These are phyloP conservation scores for Setaria viridis DNA, from an alignment of 202 grass and related monocot species.

Conservation along the genomic window DNA sequence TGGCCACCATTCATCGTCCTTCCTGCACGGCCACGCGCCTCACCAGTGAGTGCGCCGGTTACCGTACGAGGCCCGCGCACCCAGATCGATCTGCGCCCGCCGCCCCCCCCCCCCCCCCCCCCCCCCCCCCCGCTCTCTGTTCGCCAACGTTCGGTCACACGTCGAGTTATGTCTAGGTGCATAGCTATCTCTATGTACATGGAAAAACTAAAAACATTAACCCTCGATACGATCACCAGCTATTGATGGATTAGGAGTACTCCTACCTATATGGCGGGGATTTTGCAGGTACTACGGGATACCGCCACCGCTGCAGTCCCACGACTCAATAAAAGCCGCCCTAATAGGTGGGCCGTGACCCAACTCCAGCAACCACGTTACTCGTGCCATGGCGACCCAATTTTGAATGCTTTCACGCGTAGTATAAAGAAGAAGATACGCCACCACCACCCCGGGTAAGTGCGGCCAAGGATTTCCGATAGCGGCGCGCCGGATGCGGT, in stretches of 20 bases:
- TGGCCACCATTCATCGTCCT: not conserved
- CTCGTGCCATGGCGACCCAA: too few species aligned
- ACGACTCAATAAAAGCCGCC: not conserved
- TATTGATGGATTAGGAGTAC: not conserved
- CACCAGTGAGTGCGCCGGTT: too few species aligned
- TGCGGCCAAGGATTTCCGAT: not conserved
- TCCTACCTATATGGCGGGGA: not conserved
- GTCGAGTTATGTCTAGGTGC: too few species aligned
- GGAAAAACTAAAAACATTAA: not conserved
- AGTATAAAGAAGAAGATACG: too few species aligned
- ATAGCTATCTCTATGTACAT: too few species aligned
- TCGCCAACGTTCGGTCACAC: not conserved
- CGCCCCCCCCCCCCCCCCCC: too few species aligned
- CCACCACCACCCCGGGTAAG: too few species aligned
- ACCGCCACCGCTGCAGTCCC: not conserved
- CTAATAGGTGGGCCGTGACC: too few species aligned
- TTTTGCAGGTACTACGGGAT: not conserved
- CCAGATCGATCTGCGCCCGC: not conserved
- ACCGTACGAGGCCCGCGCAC: not conserved
- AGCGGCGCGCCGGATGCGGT: slow-evolving; percentile 2
- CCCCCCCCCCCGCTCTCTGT: not conserved
- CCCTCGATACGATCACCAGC: not conserved
- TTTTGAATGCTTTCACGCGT: too few species aligned
- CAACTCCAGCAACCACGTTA: too few species aligned
- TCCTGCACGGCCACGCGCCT: not conserved